Base-by-base conservation (phyloP, 495 filamentous ascomycete genomes). In the Podospora anserina region DNA sequence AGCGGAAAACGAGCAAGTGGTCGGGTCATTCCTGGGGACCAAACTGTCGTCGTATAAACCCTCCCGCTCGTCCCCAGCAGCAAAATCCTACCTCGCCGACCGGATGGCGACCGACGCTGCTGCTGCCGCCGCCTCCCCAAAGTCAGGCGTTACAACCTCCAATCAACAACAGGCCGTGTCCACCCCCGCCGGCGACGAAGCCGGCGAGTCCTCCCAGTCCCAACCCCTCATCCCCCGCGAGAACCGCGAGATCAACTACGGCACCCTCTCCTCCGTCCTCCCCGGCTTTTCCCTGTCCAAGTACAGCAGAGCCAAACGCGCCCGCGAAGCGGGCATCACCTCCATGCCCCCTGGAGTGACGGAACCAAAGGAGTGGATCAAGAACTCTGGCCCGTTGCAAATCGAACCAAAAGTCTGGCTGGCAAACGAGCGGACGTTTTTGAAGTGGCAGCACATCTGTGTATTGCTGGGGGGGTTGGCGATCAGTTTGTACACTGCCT, bases 381-480 rank as follows among this genome's bases (percentile, higher is more conserved):
- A 98, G 82, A 94, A 99, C 78, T 83, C 90, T 0, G 94, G 94
- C 0, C 92, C 93, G 0, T 84, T 98, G 44, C 87, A 91, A 64
- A 92, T 99, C 54, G 95, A 99, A 79, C 91, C 92, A 55, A 99
- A 99, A 79, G 94, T 99, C 5, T 99, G 95, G 94, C 90, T 99
- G 44, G 95, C 95, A 61, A 99, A 99, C 76, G 92, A 99, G 80
- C 88, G 95, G 59, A 99, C 95, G 0, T 99, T 97, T 74, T 88
- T 99, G 77, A 97, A 97, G 77, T 99, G 95, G 95, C 90, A 97
- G 78, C 93, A 98, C 75, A 91, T 98, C 70, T 89, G 87, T 64
- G 85, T 99, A 27, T 83, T 98, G 30, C 87, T 98, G 7, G 93
- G 92, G 11, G 88, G 87, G 27, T 78, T 99, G 32, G 91, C 92